phyloP scores from a whole-genome alignment of 495 filamentous ascomycete species.

The Neurospora terricola region DNA sequence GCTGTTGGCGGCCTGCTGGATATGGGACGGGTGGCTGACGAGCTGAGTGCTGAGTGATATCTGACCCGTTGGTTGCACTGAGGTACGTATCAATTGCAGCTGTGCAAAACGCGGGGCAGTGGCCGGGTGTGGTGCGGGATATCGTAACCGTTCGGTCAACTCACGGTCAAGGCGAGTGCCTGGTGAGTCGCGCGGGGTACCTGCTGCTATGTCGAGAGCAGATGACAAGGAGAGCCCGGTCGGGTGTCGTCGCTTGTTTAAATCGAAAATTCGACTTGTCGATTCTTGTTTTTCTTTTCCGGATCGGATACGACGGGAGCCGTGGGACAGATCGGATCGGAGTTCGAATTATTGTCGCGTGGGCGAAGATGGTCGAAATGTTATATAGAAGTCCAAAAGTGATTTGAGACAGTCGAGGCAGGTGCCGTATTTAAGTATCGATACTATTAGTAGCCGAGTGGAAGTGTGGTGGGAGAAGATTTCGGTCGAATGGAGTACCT shows the following conservation, averaged over 20 bases:
- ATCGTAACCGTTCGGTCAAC: not conserved
- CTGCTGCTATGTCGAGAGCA: not conserved
- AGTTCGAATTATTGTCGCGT: not conserved
- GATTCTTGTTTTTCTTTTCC: not conserved
- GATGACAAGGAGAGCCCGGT: not conserved
- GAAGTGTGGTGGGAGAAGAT: not conserved
- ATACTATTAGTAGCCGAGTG: not conserved
- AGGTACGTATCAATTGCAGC: not conserved
- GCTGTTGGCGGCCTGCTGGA: not conserved
- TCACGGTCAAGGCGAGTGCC: not conserved
- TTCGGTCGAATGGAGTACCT: not conserved
- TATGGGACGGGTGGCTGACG: not conserved
- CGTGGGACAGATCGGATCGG: not conserved
- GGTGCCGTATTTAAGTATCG: not conserved
- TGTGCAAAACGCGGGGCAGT: not conserved
- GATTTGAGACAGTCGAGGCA: not conserved
- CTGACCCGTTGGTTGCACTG: not conserved
- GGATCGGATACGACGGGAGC: not conserved
- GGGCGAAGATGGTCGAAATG: not conserved
- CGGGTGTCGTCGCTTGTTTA: not conserved
- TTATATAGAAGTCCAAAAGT: not conserved
- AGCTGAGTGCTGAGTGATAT: not conserved
- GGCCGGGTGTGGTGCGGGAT: not conserved
- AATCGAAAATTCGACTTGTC: not conserved
- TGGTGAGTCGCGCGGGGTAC: not conserved